phyloP scores from a whole-genome alignment of 306 rosid species.

The Amphicarpaea edgeworthii region DNA sequence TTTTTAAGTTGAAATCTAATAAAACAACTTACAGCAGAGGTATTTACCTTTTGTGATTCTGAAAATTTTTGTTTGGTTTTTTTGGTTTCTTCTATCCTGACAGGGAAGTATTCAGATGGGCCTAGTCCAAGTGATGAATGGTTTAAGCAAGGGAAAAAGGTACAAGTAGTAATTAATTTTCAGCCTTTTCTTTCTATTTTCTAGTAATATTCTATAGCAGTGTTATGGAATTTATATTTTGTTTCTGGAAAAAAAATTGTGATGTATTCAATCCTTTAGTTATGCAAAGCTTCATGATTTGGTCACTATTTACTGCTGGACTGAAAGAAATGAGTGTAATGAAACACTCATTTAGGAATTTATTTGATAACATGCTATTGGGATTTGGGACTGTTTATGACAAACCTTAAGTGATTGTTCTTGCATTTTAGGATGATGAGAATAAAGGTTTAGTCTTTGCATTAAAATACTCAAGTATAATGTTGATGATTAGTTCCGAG shows the following conservation, averaged over 20 bases:
- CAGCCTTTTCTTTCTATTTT: neutral
- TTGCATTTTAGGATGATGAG: neutral
- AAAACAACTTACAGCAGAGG: neutral
- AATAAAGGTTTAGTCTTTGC: neutral
- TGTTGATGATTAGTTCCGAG: constrained; percentile 1
- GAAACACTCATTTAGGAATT: neutral
- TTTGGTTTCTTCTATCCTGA: constrained; percentile 32
- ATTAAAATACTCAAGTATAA: neutral
- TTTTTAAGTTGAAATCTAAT: too few species aligned
- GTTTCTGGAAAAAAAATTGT: neutral
- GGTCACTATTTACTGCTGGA: neutral
- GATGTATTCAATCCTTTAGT: neutral
- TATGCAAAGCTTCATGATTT: too few species aligned
- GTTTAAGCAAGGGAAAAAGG: constrained; percentile 86
- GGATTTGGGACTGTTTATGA: neutral
- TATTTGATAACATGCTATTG: neutral
- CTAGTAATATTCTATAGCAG: neutral
- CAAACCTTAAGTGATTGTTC: neutral
- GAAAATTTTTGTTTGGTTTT: constrained; percentile 27
- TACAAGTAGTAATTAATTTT: constrained; percentile 42
- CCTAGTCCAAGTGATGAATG: constrained; percentile 89
- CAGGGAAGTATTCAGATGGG: constrained; percentile 89
- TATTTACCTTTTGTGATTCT: constrained; percentile 1
- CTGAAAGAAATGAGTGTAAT: neutral
- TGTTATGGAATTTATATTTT: neutral